Evolutionary conservation across 306 rosid genomes (phyloP).

Genomic region (Coriaria nepalensis): DNA sequence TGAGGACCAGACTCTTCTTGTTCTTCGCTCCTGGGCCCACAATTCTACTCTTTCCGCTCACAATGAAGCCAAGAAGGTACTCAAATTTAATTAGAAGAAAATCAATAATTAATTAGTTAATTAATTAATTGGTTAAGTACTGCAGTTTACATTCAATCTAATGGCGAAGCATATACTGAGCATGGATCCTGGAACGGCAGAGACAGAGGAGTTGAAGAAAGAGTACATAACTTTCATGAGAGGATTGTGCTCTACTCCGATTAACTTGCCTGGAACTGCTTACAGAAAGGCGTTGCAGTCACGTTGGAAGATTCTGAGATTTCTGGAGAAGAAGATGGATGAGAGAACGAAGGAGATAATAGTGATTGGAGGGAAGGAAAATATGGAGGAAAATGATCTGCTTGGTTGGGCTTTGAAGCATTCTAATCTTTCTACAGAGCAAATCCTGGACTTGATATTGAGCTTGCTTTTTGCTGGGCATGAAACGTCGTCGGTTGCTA

Average conservation of each 20-base stretch:
- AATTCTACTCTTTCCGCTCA: slow-evolving; percentile 64
- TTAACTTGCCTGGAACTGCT: slow-evolving; percentile 88
- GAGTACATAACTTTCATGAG: slow-evolving; percentile 88
- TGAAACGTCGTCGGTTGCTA: slow-evolving; percentile 90
- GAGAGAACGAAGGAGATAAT: slow-evolving; percentile 23
- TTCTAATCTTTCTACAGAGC: slow-evolving; percentile 81
- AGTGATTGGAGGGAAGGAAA: slow-evolving; percentile 23
- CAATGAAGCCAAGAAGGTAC: slow-evolving; percentile 84
- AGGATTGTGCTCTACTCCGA: slow-evolving; percentile 80
- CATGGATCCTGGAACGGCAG: slow-evolving; percentile 70
- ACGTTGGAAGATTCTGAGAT: slow-evolving; percentile 63
- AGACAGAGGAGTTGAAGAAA: slow-evolving; percentile 73
- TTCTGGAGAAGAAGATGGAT: slow-evolving; percentile 69
- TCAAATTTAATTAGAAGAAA: not conserved
- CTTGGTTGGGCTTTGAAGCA: slow-evolving; percentile 83
- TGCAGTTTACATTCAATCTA: slow-evolving; percentile 86
- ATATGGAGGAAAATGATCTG: slow-evolving; percentile 62
- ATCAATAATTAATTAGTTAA: no score
- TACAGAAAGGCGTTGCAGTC: slow-evolving; percentile 87
- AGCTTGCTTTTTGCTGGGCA: slow-evolving; percentile 96
- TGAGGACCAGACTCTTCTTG: slow-evolving; percentile 62
- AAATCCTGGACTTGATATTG: slow-evolving; percentile 75
- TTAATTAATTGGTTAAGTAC: not conserved
- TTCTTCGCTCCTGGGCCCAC: slow-evolving; percentile 53
- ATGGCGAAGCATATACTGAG: slow-evolving; percentile 94